Percentiles rank a stretch among this genome's conserved stretches.
Evolutionary conservation across 2,329 filamentous ascomycete genomes (phyloP).

Genomic region (Colletotrichum sojae): DNA sequence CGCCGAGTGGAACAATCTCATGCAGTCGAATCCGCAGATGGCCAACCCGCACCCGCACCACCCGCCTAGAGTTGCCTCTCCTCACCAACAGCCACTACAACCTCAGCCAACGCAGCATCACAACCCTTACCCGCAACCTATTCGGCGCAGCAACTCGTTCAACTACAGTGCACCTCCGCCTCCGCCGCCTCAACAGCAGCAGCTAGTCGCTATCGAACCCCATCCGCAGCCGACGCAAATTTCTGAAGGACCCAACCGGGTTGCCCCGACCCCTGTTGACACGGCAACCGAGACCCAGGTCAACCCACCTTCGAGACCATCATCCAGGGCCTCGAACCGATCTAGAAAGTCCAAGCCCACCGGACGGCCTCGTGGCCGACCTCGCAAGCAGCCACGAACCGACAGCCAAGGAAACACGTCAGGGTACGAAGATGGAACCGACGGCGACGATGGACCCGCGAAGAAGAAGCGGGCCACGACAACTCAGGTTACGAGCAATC

Average conservation of each 20-base stretch:
- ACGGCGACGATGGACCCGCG: constrained; percentile 68
- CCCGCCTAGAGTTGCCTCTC: constrained; percentile 53
- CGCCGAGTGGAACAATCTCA: constrained; percentile 83
- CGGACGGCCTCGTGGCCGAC: constrained; percentile 69
- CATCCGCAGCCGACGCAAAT: constrained; percentile 37
- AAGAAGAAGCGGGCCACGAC: constrained; percentile 85
- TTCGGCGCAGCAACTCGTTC: constrained; percentile 37
- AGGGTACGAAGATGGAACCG: constrained; percentile 77
- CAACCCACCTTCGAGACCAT: constrained; percentile 68
- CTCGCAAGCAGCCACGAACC: constrained; percentile 64
- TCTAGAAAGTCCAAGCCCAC: constrained; percentile 59
- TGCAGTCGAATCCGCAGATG: constrained; percentile 77
- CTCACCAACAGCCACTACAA: constrained; percentile 43
- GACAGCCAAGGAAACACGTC: constrained; percentile 76
- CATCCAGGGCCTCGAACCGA: constrained; percentile 71
- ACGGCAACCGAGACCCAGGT: constrained; percentile 47
- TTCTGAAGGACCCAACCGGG: constrained; percentile 50
- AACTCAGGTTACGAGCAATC: constrained; percentile 80
- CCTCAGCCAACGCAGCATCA: constrained; percentile 24
- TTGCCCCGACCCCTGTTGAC: constrained; percentile 51
- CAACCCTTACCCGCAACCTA: constrained; percentile 35
- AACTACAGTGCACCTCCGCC: constrained; percentile 11
- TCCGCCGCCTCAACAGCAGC: constrained; percentile 4
- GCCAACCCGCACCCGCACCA: constrained; percentile 53
- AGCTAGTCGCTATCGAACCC: constrained; percentile 40